Evolutionary conservation across 2,329 filamentous ascomycete species (phyloP).

Genomic region (Xylariaceae sp.): DNA sequence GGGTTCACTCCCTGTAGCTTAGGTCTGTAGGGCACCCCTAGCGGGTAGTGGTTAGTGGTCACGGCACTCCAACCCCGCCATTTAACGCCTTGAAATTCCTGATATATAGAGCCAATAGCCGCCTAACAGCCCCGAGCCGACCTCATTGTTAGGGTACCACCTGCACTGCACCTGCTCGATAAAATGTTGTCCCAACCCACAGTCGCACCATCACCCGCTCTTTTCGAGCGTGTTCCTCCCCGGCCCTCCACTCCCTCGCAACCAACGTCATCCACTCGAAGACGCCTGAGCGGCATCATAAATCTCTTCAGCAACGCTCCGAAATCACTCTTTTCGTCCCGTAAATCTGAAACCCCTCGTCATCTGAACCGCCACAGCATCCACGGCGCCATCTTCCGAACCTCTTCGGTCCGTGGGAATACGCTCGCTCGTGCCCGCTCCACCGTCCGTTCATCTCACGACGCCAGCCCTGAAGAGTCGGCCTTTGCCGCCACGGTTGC

Average conservation of each 20-base stretch:
- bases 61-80: background rate
- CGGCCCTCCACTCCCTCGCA: conserved; percentile 21
- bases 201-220: conserved; percentile 26
- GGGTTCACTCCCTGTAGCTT: background rate
- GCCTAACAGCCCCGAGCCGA: conserved; percentile 7
- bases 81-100: conserved; percentile 4
- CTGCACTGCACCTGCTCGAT: conserved; percentile 6
- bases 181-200: conserved; percentile 31
- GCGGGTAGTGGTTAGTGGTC: background rate
- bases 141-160: background rate
- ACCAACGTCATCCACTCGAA: conserved; percentile 24
- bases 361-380: conserved; percentile 20
- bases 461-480: conserved; percentile 10
- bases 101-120: background rate
- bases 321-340: conserved; percentile 21
- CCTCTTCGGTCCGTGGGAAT: conserved; percentile 13
- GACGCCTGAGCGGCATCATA: conserved; percentile 28
- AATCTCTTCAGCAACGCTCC: conserved; percentile 27
- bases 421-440: conserved; percentile 7
- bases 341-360: conserved; percentile 23
- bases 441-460: conserved; percentile 7
- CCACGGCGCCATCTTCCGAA: conserved; percentile 20
- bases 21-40: background rate
- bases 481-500: conserved; percentile 10
- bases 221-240: conserved; percentile 29